Conservation (phyloP, 495 filamentous ascomycete species). For the Penicillium pulvis region DNA sequence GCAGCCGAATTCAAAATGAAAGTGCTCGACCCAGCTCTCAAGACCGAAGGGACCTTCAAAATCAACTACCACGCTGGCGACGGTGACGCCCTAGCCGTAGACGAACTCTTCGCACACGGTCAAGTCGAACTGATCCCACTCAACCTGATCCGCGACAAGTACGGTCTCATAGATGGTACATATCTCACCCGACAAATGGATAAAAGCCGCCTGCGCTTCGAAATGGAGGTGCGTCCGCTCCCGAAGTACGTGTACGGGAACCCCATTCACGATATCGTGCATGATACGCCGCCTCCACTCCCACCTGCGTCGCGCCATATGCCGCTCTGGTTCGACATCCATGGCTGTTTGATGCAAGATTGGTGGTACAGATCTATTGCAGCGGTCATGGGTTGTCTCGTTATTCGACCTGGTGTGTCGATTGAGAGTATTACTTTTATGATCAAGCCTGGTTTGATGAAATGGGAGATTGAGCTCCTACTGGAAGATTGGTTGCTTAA, state of each 20-base stretch:
- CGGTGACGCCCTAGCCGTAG: slow-evolving; percentile 67
- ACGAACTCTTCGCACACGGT: slow-evolving; percentile 65
- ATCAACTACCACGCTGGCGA: slow-evolving; percentile 50
- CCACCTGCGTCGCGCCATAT: slow-evolving; percentile 41
- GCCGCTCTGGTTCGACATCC: slow-evolving; percentile 82
- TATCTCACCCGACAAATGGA: slow-evolving; percentile 75
- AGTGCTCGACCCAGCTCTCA: slow-evolving; percentile 57
- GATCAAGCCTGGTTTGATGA: slow-evolving; percentile 61
- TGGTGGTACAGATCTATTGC: slow-evolving; percentile 68
- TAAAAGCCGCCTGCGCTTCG: slow-evolving; percentile 62
- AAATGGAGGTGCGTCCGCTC: slow-evolving; percentile 58
- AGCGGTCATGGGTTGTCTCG: slow-evolving; percentile 59
- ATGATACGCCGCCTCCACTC: slow-evolving; percentile 28
- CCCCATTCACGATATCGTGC: slow-evolving; percentile 40
- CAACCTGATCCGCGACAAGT: slow-evolving; percentile 65
- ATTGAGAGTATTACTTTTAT: slow-evolving; percentile 52
- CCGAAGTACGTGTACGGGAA: slow-evolving; percentile 62
- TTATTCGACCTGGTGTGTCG: slow-evolving; percentile 59
- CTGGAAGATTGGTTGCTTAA: slow-evolving; percentile 65
- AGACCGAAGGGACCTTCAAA: slow-evolving; percentile 28
- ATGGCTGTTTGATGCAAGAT: slow-evolving; percentile 57
- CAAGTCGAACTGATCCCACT: slow-evolving; percentile 56
- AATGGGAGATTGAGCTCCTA: slow-evolving; percentile 67
- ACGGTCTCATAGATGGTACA: slow-evolving; percentile 69
- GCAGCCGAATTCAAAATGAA: slow-evolving; percentile 60